Evolutionary conservation across 352 stramenopile species (phyloP).

Genomic region (Pythium myriotylum): DNA sequence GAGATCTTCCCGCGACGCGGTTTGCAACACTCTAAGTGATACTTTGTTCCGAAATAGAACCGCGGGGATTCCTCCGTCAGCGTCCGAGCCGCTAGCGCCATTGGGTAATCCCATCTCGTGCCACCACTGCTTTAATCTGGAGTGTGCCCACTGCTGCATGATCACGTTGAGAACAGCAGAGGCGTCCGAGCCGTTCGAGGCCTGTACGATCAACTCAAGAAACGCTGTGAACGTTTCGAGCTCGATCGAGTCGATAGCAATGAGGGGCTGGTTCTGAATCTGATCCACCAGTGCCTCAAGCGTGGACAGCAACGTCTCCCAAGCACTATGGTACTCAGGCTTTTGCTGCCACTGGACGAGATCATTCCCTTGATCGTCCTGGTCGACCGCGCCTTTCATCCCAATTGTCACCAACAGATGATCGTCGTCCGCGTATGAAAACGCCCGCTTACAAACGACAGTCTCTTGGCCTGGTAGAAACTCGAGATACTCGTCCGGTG

Average conservation of each 20-base stretch:
- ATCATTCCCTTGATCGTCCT: conserved; percentile 30
- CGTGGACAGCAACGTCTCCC: conserved; percentile 49
- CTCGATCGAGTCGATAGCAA: conserved; percentile 36
- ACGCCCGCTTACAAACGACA: conserved; percentile 50
- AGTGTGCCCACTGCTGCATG: conserved; percentile 46
- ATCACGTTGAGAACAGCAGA: conserved; percentile 19
- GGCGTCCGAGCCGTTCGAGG: conserved; percentile 21
- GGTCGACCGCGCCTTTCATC: conserved; percentile 35
- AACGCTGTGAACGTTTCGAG: conserved; percentile 53
- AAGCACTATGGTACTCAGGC: conserved; percentile 38
- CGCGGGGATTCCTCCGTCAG: conserved; percentile 39
- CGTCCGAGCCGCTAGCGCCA: neutral
- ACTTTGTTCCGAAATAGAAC: conserved; percentile 47
- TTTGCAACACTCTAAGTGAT: conserved; percentile 45
- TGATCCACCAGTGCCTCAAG: conserved; percentile 44
- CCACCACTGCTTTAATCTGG: conserved; percentile 66
- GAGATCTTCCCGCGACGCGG: conserved; percentile 64
- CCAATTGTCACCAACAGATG: conserved; percentile 46
- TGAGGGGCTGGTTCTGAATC: conserved; percentile 38
- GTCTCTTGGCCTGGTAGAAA: conserved; percentile 25
- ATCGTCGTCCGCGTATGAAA: conserved; percentile 52
- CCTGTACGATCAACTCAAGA: conserved; percentile 59
- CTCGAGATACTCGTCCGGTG: conserved; percentile 51
- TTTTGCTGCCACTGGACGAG: conserved; percentile 52
- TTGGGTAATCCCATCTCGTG: conserved; percentile 36